Percentiles rank a stretch among this genome's conserved stretches.
Evolutionary conservation across 2,329 filamentous ascomycete genomes (phyloP).

Genomic region (Colletotrichum abscissum): DNA sequence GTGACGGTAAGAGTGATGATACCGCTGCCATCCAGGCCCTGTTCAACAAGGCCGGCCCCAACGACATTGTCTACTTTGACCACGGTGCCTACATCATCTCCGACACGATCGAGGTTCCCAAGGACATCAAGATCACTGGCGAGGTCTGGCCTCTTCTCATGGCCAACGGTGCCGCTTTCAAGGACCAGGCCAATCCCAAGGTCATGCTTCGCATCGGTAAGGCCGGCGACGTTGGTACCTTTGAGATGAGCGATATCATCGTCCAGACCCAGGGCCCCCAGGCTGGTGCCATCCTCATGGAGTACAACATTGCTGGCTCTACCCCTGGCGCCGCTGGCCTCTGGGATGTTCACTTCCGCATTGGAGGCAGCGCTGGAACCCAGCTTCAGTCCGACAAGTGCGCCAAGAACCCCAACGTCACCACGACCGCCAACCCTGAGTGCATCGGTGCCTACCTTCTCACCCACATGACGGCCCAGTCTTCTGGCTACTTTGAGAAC

Average conservation of each 20-base stretch:
- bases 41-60: slow-evolving; percentile 73
- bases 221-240: slow-evolving; percentile 78
- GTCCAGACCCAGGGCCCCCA: slow-evolving; percentile 86
- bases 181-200: slow-evolving; percentile 78
- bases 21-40: slow-evolving; percentile 85
- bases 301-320: slow-evolving; percentile 85
- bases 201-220: slow-evolving; percentile 89
- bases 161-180: slow-evolving; percentile 81
- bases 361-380: slow-evolving; percentile 89
- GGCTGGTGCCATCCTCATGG: slow-evolving; percentile 88
- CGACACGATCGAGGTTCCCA: slow-evolving; percentile 77
- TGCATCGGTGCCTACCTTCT: slow-evolving; percentile 82
- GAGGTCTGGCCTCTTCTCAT: slow-evolving; percentile 94
- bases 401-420: slow-evolving; percentile 76
- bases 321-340: slow-evolving; percentile 79
- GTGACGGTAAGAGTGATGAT: slow-evolving; percentile 89
- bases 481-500: slow-evolving; percentile 86
- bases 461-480: slow-evolving; percentile 70
- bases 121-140: slow-evolving; percentile 87
- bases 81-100: slow-evolving; percentile 79
- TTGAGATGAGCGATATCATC: slow-evolving; percentile 90
- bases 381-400: slow-evolving; percentile 84
- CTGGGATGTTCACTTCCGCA: slow-evolving; percentile 96
- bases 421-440: slow-evolving; percentile 69
- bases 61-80: slow-evolving; percentile 79